Base-by-base conservation (phyloP, 2,329 filamentous ascomycete species). In the Fusarium setosum region DNA sequence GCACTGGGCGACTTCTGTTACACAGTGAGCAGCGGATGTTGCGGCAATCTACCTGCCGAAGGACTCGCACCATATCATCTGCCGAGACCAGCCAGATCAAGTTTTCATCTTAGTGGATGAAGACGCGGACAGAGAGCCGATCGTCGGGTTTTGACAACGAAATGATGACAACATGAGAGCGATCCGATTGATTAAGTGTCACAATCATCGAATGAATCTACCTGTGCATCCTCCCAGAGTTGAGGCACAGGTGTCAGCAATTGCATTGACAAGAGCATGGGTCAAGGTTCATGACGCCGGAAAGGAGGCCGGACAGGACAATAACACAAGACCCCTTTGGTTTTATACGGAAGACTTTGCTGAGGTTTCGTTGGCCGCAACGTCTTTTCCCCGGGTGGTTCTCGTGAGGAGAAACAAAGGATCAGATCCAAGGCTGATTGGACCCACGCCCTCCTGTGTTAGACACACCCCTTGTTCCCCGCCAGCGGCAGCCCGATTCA, bases 381-480 rank as follows among this genome's bases (percentile, higher is more conserved):
- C 45, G 37, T 41, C 59, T 26, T 55, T 18, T 63, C 59, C 53
- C 58, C 53, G 58, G 59, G 42, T 38, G 44, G 56, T 69, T 62
- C 52, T 69, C 60, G 65, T 66, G 52, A 63, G 59, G 58, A 70
- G 59, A 53, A 62, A 42, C 12, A 32, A 23, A 40, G 32, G 48
- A 55, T 42, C 50, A n/a, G 45, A 53, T 65, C 15, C 45, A 23
- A 26, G 10, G 15, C 12, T 29, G 26, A 15, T 15, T 47, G 29
- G 18, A 6, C 6, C 15, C 42, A 47, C 42, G 6, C 42, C 42
- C 26, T 21, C 34, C n/a, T 1, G 7, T 15, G 23, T 31, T 68
- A 62, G 3, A 8, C n/a, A 15, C 31, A 67, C 61, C 17, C 64
- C 64, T 13, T 2, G 10, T 18, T 31, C 18, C 11, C 31, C 18